These are phyloP conservation scores for Paecilomyces variotii DNA, from an alignment of 2,329 filamentous ascomycete species.

Conservation along the genomic window DNA sequence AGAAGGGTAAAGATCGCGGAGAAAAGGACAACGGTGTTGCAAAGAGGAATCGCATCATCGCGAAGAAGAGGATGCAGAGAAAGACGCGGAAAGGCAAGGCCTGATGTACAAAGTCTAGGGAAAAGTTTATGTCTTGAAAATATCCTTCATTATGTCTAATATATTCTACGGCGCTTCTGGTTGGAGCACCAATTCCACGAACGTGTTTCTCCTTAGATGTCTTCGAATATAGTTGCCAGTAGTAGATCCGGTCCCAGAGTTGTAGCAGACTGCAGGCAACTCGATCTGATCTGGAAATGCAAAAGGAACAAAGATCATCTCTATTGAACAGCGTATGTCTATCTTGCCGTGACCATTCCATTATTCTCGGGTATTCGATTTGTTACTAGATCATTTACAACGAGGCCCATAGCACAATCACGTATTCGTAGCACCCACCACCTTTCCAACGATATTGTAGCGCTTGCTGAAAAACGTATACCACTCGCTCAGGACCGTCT, in stretches of 20 bases:
- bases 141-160: not conserved
- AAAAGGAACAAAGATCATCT: too few relatives aligned
- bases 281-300: too few relatives aligned
- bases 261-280: too few relatives aligned
- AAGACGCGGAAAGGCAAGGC: slow-evolving; percentile 48
- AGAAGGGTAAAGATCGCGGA: slow-evolving; percentile 13
- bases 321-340: not conserved
- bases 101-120: slow-evolving; percentile 3
- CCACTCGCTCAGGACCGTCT: slow-evolving; percentile 83
- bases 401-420: slow-evolving; percentile 8
- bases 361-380: not conserved
- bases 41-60: slow-evolving; percentile 69
- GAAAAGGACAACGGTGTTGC: slow-evolving; percentile 48
- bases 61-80: slow-evolving; percentile 71
- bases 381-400: not conserved
- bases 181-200: not conserved
- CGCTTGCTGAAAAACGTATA: slow-evolving; percentile 92
- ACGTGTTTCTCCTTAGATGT: not conserved
- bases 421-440: slow-evolving; percentile 31
- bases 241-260: too few relatives aligned
- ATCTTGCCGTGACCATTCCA: not conserved
- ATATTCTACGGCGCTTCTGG: not conserved
- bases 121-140: slow-evolving; percentile 2
- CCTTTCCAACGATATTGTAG: slow-evolving; percentile 66
- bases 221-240: not conserved